Evolutionary conservation across 768 basidiomycete genomes (phyloP).

Genomic region (Phaeotremella fagi): DNA sequence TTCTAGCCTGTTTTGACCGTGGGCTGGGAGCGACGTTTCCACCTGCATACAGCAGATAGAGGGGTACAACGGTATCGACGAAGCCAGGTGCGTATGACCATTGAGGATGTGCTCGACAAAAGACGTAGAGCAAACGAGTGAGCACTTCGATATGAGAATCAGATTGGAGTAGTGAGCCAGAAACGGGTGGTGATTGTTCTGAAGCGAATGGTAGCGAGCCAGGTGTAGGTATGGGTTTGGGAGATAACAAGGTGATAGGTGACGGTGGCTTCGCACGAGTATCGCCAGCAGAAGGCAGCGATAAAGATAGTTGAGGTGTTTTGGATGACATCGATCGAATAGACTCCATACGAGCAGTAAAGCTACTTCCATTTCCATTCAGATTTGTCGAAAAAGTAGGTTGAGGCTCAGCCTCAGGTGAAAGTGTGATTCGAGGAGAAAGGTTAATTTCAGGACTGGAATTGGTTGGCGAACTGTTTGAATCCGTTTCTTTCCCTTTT

Average conservation of each 20-base stretch:
- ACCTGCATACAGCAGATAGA: constrained; percentile 20
- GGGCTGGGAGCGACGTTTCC: not conserved
- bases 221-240: constrained; percentile 15
- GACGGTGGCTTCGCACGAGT: not conserved
- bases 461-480: not conserved
- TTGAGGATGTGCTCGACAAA: constrained; percentile 15
- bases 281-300: not conserved
- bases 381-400: not conserved
- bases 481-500: not conserved
- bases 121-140: constrained; percentile 21
- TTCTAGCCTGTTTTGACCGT: not conserved
- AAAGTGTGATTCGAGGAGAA: constrained; percentile 23
- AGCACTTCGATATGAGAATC: constrained; percentile 27
- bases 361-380: not conserved
- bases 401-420: constrained; percentile 3
- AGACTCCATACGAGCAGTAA: not conserved
- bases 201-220: not conserved
- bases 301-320: constrained; percentile 5
- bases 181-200: not conserved
- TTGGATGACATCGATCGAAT: not conserved
- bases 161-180: constrained; percentile 9
- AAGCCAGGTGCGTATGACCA: constrained; percentile 11
- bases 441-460: constrained; percentile 2
- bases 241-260: constrained; percentile 28
- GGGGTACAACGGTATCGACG: constrained; percentile 15